phyloP scores from a whole-genome alignment of 2,329 filamentous ascomycete genomes.

The Geosmithia putterillii region DNA sequence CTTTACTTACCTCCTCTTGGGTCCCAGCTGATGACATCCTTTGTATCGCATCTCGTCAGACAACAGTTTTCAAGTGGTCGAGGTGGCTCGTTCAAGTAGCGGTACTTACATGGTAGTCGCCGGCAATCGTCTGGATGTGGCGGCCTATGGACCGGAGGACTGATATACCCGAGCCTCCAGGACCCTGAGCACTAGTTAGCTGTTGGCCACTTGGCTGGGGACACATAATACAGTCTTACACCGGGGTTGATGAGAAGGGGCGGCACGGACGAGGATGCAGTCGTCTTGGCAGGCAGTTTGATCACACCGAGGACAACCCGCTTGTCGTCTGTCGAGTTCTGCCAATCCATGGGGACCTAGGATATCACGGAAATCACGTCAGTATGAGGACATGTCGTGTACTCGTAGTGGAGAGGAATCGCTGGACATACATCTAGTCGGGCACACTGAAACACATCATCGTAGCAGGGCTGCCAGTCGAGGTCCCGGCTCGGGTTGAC shows the following conservation, averaged over 20 bases:
- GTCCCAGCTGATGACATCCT: constrained; percentile 38
- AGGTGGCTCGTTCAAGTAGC: neutral
- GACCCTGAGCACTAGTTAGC: no score
- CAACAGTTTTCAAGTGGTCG: no score
- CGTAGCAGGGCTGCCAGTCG: constrained; percentile 18
- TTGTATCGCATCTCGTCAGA: neutral
- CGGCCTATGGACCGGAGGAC: constrained; percentile 17
- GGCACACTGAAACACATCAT: constrained; percentile 16
- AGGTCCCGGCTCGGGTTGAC: constrained; percentile 14
- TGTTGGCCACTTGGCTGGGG: no score
- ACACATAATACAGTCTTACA: no score
- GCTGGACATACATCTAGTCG: constrained; percentile 19
- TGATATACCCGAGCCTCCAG: constrained; percentile 32
- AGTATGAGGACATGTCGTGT: neutral
- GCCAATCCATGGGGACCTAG: constrained; percentile 23
- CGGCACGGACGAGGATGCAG: constrained; percentile 10
- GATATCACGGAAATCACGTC: neutral
- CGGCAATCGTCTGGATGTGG: constrained; percentile 29
- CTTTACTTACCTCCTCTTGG: constrained; percentile 26
- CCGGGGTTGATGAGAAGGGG: constrained; percentile 22
- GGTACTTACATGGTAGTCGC: constrained; percentile 28
- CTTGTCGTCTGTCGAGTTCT: constrained; percentile 11
- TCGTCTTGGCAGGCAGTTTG: constrained; percentile 16
- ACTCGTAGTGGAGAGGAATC: no score
- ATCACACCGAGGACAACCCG: constrained; percentile 19